A percentile compares a stretch with the other conserved stretches of the same genome.
Conservation (phyloP, 108 stramenopile genomes). For the Pelagomonas calceolata region DNA sequence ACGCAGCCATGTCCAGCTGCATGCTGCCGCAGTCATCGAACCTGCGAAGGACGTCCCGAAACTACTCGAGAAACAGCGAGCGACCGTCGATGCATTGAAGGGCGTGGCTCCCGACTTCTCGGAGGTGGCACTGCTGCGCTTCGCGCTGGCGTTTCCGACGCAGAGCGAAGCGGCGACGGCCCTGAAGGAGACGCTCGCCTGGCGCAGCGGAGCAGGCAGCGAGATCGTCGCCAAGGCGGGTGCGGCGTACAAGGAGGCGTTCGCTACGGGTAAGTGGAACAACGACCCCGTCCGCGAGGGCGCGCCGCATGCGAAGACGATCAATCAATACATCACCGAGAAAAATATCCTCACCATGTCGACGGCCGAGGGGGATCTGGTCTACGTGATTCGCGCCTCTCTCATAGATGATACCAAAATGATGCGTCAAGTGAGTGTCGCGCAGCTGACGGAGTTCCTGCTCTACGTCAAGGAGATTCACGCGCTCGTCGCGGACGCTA, state of each 20-base stretch:
- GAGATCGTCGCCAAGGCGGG: constrained; percentile 24
- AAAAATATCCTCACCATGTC: constrained; percentile 25
- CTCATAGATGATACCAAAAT: constrained; percentile 34
- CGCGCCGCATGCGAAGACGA: constrained; percentile 31
- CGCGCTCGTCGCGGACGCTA: constrained; percentile 27
- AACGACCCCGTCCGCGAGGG: constrained; percentile 29
- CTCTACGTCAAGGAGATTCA: constrained; percentile 40
- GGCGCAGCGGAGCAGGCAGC: constrained; percentile 28
- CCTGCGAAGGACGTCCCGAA: no score
- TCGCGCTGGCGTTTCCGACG: constrained; percentile 26
- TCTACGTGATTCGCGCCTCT: constrained; percentile 36
- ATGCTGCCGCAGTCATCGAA: no score
- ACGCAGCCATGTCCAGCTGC: no score
- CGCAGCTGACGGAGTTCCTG: constrained; percentile 36
- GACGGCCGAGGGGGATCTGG: constrained; percentile 38
- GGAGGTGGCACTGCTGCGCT: constrained; percentile 27
- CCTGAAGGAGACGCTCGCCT: constrained; percentile 22
- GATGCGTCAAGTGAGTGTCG: constrained; percentile 29
- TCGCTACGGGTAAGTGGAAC: constrained; percentile 34
- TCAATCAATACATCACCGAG: constrained; percentile 27
- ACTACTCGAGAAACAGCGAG: constrained; percentile 30
- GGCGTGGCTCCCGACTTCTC: constrained; percentile 22
- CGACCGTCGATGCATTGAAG: constrained; percentile 25
- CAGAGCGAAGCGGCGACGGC: constrained; percentile 14
- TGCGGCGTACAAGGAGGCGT: constrained; percentile 29